Evolutionary conservation across 352 stramenopile species (phyloP), one percentile per base, ranked within the genome.

Genomic region (Pythium aphanidermatum): DNA sequence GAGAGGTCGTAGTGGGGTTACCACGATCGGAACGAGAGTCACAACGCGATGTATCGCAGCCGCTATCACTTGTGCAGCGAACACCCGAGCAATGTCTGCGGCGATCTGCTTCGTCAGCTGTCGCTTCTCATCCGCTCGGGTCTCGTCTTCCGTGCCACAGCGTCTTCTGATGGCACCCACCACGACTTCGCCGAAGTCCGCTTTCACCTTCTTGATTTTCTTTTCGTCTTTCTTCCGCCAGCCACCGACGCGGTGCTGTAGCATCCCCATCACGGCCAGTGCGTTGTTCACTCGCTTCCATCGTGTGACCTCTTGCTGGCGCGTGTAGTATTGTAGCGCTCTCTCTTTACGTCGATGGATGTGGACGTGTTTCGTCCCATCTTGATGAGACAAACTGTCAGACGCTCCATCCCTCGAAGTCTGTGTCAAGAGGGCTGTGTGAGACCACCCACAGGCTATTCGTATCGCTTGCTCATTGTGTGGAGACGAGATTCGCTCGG

Each of bases 371-470:
- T 13, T n/a, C 12, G 14, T 13, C 33, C n/a, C 1, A 16, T 30
- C 44, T 46, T 1, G 11, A 17, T 21, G 42, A 35, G 14, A 12
- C 32, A n/a, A n/a, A n/a, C n/a, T n/a, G 43, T 24, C 13, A 21
- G 28, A 5, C 2, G 19, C 30, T 4, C 13, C 23, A 46, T 45
- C 26, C 11, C 9, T 26, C n/a, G 23, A 48, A 2, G 24, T 38
- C 7, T 82, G 57, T 9, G 73, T 83, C 16, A 79, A 44, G n/a
- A 90, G 51, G 20, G 78, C 74, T 1, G 71, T 87, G 51, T 88
- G 71, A 0, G 62, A 59, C 75, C 75, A 91, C 1, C 78, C 78
- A 26, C 76, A 89, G 2, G 68, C 69, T 17, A 86, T 57, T 37
- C 66, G 65, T 2, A 63, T 54, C 1, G 68, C 74, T 11, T 51